Base-by-base conservation (phyloP, 2,329 filamentous ascomycete genomes). In the Aspergillus terreus region DNA sequence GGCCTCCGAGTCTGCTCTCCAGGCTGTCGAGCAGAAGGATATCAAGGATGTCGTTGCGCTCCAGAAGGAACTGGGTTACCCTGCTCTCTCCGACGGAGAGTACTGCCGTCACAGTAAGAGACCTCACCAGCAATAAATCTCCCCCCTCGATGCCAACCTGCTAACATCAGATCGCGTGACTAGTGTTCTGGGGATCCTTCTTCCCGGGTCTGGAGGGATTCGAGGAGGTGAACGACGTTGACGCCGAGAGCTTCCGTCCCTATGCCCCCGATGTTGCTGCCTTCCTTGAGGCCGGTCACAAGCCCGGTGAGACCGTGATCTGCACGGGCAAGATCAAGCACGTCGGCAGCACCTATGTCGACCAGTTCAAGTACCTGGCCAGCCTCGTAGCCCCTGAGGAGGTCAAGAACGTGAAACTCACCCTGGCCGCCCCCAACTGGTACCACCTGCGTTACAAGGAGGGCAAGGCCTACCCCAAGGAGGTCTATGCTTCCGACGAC, bases 41-140 rank as follows among this genome's bases (percentile, higher is more conserved):
- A 83, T 90, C 63, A 77, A 79, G 48, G 78, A 85, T 44, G 80
- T 87, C 46, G 84, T 88, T 23, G 76, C 82, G 62, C 76, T 82
- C 58, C 87, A 90, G 73, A 74, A 81, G 57, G 73, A 83, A 54
- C 76, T 85, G 47, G 82, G 83, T 23, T 79, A 88, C 51, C 78
- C 80, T 17, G 80, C 81, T 14, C 75, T 89, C 47, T 85, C 84
- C 4, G 86, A 86, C 52, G 87, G 87, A 62, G 87, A 90, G 70
- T 90, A 87, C 62, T 67, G 74, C 55, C 64, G 74, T 52, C 72
- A 76, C 59, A 74, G 71, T 73, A 66, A 62, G 65, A 33, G 11
- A 19, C 3, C 2, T 17, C 11, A 11, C 44, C 14, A 10, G 14
- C 9, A 5, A 15, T n/a, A 9, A n/a, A 19, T 23, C 27, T 30